These are phyloP conservation scores for Fusarium citri DNA, from an alignment of 2,329 filamentous ascomycete species.

Conservation along the genomic window DNA sequence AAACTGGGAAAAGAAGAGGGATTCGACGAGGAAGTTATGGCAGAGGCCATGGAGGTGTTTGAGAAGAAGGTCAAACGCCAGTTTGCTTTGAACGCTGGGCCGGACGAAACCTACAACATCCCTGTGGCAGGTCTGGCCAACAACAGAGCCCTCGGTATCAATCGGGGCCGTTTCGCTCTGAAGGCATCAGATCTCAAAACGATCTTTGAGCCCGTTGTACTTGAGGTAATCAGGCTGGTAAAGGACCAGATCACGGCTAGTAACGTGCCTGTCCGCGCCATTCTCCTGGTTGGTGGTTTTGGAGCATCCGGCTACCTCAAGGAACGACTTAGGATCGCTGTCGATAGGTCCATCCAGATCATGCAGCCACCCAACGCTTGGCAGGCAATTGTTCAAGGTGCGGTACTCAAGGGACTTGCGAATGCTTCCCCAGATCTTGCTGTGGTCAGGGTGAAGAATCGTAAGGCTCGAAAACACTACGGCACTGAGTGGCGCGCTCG, in stretches of 20 bases:
- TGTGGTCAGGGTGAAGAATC: slow-evolving; percentile 54
- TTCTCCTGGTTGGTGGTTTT: slow-evolving; percentile 61
- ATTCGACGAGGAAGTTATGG: slow-evolving; percentile 55
- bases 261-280: slow-evolving; percentile 53
- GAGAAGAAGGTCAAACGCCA: slow-evolving; percentile 55
- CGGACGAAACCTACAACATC: slow-evolving; percentile 53
- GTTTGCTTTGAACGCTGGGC: slow-evolving; percentile 48
- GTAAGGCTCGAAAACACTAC: slow-evolving; percentile 59
- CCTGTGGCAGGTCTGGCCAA: slow-evolving; percentile 55
- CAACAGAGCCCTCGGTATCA: slow-evolving; percentile 54
- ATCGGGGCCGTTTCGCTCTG: slow-evolving; percentile 52
- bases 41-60: slow-evolving; percentile 56
- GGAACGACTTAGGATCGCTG: slow-evolving; percentile 52
- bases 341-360: slow-evolving; percentile 53
- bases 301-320: slow-evolving; percentile 60
- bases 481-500: slow-evolving; percentile 52
- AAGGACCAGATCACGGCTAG: slow-evolving; percentile 57
- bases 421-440: slow-evolving; percentile 51
- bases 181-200: slow-evolving; percentile 54
- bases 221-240: slow-evolving; percentile 57
- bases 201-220: slow-evolving; percentile 59
- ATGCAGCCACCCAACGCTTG: slow-evolving; percentile 61
- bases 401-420: slow-evolving; percentile 61
- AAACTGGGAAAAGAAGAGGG: slow-evolving; percentile 55
- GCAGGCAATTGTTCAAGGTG: slow-evolving; percentile 61